Evolutionary conservation across 2,329 filamentous ascomycete genomes (phyloP), one percentile per base, ranked within the genome.

Genomic region (Xenoacremonium recifei): DNA sequence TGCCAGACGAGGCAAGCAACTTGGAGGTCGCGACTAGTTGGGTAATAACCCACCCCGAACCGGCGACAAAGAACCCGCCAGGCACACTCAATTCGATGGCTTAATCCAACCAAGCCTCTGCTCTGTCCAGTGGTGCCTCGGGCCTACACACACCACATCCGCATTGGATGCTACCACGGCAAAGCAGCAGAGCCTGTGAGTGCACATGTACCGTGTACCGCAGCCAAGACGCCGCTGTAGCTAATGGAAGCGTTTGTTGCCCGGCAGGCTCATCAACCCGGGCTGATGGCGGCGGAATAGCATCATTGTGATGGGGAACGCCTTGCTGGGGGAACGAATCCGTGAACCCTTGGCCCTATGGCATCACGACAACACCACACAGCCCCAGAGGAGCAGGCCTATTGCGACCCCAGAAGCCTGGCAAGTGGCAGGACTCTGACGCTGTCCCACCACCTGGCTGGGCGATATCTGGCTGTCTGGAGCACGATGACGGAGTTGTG

Each of bases 341-440:
- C 27, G 48, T 46, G 39, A n/a, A 40, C 45, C 42, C 39, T 32
- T 35, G 32, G 47, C 45, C 43, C 44, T 42, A 56, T 57, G 54
- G 53, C 54, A 58, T 58, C 54, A 57, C 50, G 51, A 42, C 53
- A 53, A 53, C 44, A 58, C 47, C 52, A 54, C 44, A 27, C n/a
- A n/a, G n/a, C 7, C 23, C 23, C 23, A 13, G 9, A 27, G 7
- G 7, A 13, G 23, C 23, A 16, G 21, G 21, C 19, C 25, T 37
- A 27, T 23, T 19, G 37, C 31, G 21, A 21, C 37, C 37, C 17
- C 11, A 29, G 16, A 36, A 32, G 40, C 38, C 38, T 38, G 37
- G 11, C 41, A 37, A 41, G 37, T 45, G 23, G 23, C 23, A 27
- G 34, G 31, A 30, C 38, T 37, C 33, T 48, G 42, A 53, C 47